Evolutionary conservation across 2,329 filamentous ascomycete species (phyloP).

Genomic region (Fusarium odoratissimum): DNA sequence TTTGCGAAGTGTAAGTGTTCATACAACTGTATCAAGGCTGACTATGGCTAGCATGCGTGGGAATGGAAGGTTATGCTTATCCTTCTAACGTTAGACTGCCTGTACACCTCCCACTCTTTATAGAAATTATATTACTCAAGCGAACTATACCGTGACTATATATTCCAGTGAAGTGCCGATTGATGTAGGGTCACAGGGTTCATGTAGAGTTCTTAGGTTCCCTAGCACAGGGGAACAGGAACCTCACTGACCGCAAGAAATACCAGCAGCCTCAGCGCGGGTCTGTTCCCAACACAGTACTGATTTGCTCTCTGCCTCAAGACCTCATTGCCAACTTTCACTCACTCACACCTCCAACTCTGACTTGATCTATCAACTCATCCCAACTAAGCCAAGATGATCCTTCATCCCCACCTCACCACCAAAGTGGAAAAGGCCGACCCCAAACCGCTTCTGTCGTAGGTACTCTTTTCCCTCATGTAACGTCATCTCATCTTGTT

Average conservation of each 20-base stretch:
- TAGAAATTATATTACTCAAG: neutral
- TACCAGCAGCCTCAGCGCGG: neutral
- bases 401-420: constrained; percentile 31
- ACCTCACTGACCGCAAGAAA: neutral
- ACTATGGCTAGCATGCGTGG: neutral
- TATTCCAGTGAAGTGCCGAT: neutral
- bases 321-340: neutral
- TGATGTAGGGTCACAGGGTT: no score
- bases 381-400: constrained; percentile 10
- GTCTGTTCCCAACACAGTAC: neutral
- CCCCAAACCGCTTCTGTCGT: constrained; percentile 33
- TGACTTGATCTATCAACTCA: neutral
- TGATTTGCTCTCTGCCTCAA: neutral
- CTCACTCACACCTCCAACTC: neutral
- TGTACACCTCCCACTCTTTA: neutral
- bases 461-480: constrained; percentile 8
- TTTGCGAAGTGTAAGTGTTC: neutral
- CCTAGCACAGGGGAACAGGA: neutral
- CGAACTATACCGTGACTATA: neutral
- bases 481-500: constrained; percentile 24
- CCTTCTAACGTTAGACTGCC: neutral
- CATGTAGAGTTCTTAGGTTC: neutral
- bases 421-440: constrained; percentile 37
- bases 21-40: neutral
- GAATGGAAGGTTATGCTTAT: neutral